Base-by-base conservation (phyloP, 2,329 filamentous ascomycete species). In the Fusarium sp. region DNA sequence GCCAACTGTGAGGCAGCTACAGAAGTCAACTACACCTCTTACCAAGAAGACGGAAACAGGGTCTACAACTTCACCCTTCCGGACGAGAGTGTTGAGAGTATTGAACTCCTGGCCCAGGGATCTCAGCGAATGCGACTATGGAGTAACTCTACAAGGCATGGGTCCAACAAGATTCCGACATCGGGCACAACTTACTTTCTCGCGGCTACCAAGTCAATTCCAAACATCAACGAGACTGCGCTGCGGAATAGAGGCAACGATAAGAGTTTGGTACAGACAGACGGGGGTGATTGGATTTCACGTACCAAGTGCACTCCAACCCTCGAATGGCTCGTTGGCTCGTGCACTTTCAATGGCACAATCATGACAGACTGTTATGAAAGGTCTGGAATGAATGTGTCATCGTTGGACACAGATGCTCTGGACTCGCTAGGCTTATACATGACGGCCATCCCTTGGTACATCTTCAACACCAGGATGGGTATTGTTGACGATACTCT, bases 381-480 rank as follows among this genome's bases (percentile, higher is more conserved):
- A 2, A 47, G 30, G 0, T 38, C 62, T 3, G 26, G 42, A 6
- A 47, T 46, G 2, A 69, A 71, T 7, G 49, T 47, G 6, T 64
- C 68, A 14, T 57, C 62, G 0, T 54, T 70, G 1, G 68, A 70
- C 6, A 71, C 55, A 1, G 34, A 61, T 2, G 68, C 68, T 0
- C 24, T 70, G 0, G 52, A 69, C n/a, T 46, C 68, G 0, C 17
- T 70, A 3, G 36, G 28, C 1, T 21, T 69, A 3, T 70, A 70
- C 49, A 70, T 70, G 68, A 67, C 68, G 2, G 68, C 68, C 1
- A 70, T 70, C n/a, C 68, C 68, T 3, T 70, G 68, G 68, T 69
- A 61, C 5, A 67, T 70, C 15, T 69, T 70, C 34, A 28, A 50
- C 4, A 67, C 61, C 6, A 55, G 42, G 6, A 56, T 70, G 9